Evolutionary conservation across 2,329 filamentous ascomycete genomes (phyloP).

Genomic region (Dothistroma septosporum): DNA sequence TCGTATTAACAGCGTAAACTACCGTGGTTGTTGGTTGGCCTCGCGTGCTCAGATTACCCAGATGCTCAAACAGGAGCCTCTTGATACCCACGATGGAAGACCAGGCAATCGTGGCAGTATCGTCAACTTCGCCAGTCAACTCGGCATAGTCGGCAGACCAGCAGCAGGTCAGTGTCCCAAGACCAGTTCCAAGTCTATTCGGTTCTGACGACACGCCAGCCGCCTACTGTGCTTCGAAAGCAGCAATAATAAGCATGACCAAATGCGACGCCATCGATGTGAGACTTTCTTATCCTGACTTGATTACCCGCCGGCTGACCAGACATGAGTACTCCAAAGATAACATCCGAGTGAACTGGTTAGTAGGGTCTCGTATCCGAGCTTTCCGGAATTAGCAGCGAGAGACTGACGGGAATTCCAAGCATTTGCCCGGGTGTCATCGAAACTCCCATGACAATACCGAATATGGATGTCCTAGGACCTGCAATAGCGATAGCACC

Average conservation of each 20-base stretch:
- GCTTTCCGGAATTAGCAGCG: not conserved
- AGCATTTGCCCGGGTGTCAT: conserved; percentile 47
- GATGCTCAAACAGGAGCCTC: conserved; percentile 45
- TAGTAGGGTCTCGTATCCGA: not conserved
- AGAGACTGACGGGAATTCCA: not conserved
- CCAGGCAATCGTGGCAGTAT: conserved; percentile 40
- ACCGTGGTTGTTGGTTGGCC: conserved; percentile 46
- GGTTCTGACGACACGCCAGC: conserved; percentile 27
- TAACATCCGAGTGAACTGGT: conserved; percentile 44
- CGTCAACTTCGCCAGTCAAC: conserved; percentile 45
- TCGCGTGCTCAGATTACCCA: conserved; percentile 41
- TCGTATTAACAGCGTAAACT: conserved; percentile 42
- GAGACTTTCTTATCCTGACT: conserved; percentile 12
- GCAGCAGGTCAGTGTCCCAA: conserved; percentile 39
- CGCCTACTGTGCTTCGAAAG: conserved; percentile 46
- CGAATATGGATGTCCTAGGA: conserved; percentile 33
- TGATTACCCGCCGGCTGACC: not conserved
- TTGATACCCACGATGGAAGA: conserved; percentile 44
- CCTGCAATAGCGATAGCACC: conserved; percentile 33
- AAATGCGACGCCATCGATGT: conserved; percentile 49
- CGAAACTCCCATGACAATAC: conserved; percentile 44
- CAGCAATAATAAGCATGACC: conserved; percentile 46
- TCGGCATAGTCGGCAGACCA: conserved; percentile 43
- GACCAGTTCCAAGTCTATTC: too few relatives aligned
- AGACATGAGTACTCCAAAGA: conserved; percentile 43